These are phyloP conservation scores for Acer negundo DNA, from an alignment of 345 rosid species.

Conservation along the genomic window DNA sequence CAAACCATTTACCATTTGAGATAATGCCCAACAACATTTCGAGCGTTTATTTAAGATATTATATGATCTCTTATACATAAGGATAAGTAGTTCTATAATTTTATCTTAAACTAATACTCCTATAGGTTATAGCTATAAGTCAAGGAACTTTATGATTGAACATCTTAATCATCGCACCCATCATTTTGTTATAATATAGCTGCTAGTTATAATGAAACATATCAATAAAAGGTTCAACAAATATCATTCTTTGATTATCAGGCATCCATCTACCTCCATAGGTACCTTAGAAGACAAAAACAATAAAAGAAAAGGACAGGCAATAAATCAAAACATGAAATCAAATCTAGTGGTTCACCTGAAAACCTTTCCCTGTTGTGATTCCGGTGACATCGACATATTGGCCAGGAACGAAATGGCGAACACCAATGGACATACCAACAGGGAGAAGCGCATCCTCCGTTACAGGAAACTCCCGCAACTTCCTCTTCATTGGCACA, in stretches of 20 bases:
- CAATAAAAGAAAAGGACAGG: background rate
- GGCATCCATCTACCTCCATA: background rate
- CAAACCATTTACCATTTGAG: background rate
- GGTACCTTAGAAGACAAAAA: background rate
- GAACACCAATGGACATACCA: conserved; percentile 71
- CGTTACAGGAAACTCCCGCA: conserved; percentile 90
- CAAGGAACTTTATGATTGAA: background rate
- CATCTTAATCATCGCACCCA: background rate
- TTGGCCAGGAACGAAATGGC: conserved; percentile 95
- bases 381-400: conserved; percentile 85
- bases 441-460: conserved; percentile 91
- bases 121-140: background rate
- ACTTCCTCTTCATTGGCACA: conserved; percentile 88
- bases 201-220: background rate
- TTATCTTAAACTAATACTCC: background rate
- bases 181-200: background rate
- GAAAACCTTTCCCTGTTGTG: conserved; percentile 93
- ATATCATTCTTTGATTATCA: background rate
- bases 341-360: conserved; percentile 42
- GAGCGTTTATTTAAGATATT: background rate
- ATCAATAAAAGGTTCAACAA: background rate
- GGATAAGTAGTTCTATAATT: background rate
- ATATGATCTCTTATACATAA: background rate
- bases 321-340: background rate
- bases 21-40: background rate